Evolutionary conservation across 176 grass and related monocot genomes (phyloP).

Genomic region (barley (Hordeum vulgare)): MorexV3_pseudomolecules_assembly NC_058519.1:159914901-159915400

Average conservation of each 20-base stretch:
- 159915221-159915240: too few species aligned
- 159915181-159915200: too few species aligned
- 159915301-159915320: too few species aligned
- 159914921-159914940: background rate
- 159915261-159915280: too few species aligned
- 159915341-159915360: too few species aligned
- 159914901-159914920: background rate
- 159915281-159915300: too few species aligned
- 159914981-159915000: background rate
- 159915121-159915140: background rate
- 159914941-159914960: background rate
- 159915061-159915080: background rate
- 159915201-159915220: too few species aligned
- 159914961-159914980: background rate
- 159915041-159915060: background rate
- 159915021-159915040: background rate
- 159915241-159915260: too few species aligned
- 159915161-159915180: too few species aligned
- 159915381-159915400: too few species aligned
- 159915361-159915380: too few species aligned
- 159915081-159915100: background rate
- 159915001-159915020: background rate
- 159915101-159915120: background rate
- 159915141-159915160: background rate
- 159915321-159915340: too few species aligned